These are phyloP conservation scores for Symbiodinium pilosum DNA, from an alignment of 73 alveolate genomes.

Conservation along the genomic window DNA sequence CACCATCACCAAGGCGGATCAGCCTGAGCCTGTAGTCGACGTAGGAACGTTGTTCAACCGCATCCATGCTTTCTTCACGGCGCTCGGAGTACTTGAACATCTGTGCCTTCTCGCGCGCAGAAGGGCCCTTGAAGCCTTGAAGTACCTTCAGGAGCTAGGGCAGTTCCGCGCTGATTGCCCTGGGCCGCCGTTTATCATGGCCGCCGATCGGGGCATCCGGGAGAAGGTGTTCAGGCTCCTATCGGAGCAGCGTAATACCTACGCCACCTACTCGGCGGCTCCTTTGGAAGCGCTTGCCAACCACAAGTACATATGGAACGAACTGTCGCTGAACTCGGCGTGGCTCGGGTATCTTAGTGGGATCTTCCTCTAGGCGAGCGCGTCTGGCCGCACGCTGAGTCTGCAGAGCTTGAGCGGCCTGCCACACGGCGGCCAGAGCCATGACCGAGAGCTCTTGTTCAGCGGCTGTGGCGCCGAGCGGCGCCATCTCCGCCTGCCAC, in stretches of 20 bases:
- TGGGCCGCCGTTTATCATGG: neutral
- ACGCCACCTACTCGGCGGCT: neutral
- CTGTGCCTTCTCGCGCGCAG: neutral
- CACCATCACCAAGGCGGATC: slow-evolving; percentile 5
- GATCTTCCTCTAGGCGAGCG: too few relatives aligned
- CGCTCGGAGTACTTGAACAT: neutral
- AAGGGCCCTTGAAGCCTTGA: neutral
- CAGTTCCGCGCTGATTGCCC: neutral
- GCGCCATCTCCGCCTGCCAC: neutral
- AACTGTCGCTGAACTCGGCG: too few relatives aligned
- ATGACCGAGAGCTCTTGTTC: neutral
- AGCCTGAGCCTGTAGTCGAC: neutral
- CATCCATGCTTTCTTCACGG: neutral
- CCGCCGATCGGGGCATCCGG: neutral
- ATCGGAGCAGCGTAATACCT: neutral
- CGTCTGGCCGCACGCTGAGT: too few relatives aligned
- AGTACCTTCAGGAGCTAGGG: neutral
- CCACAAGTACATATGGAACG: neutral
- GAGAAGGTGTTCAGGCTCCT: neutral
- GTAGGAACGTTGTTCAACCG: neutral
- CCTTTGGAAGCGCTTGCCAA: neutral
- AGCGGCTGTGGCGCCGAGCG: neutral
- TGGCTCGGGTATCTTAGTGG: too few relatives aligned
- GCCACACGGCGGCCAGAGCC: too few relatives aligned
- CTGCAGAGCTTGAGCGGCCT: too few relatives aligned